These are phyloP conservation scores for Dendryphion nanum DNA, from an alignment of 2,329 filamentous ascomycete species.

Conservation along the genomic window DNA sequence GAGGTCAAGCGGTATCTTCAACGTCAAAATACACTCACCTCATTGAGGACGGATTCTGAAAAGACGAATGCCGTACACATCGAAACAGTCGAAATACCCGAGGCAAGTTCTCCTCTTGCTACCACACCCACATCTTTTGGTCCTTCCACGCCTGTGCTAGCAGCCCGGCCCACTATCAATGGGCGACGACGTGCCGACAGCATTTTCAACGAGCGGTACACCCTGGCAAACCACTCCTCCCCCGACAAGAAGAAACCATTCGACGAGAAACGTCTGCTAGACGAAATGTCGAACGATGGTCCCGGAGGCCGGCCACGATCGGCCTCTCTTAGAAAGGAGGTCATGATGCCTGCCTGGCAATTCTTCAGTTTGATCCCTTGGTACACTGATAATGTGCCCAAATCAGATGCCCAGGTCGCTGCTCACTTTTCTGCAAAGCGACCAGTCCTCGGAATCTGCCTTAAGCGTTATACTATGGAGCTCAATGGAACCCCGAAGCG, in stretches of 20 bases:
- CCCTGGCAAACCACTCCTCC: constrained; percentile 29
- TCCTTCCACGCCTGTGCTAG: constrained; percentile 25
- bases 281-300: constrained; percentile 37
- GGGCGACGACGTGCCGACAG: constrained; percentile 47
- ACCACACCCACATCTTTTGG: constrained; percentile 30
- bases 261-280: constrained; percentile 50
- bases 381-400: constrained; percentile 70
- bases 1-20: constrained; percentile 79
- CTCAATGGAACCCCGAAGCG: constrained; percentile 66
- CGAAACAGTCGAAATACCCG: constrained; percentile 43
- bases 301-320: constrained; percentile 32
- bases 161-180: constrained; percentile 26
- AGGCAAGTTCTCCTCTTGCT: constrained; percentile 33
- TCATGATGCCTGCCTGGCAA: constrained; percentile 95
- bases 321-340: constrained; percentile 65
- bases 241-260: constrained; percentile 48
- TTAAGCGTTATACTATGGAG: constrained; percentile 84
- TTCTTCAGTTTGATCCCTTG: constrained; percentile 91
- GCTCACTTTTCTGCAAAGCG: constrained; percentile 78
- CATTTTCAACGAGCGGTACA: constrained; percentile 49
- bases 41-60: constrained; percentile 38
- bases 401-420: constrained; percentile 76
- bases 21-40: constrained; percentile 57
- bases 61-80: constrained; percentile 43
- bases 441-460: constrained; percentile 86